Evolutionary conservation across 805 yeast species (phyloP).

Genomic region (Yarrowia hollandica): DNA sequence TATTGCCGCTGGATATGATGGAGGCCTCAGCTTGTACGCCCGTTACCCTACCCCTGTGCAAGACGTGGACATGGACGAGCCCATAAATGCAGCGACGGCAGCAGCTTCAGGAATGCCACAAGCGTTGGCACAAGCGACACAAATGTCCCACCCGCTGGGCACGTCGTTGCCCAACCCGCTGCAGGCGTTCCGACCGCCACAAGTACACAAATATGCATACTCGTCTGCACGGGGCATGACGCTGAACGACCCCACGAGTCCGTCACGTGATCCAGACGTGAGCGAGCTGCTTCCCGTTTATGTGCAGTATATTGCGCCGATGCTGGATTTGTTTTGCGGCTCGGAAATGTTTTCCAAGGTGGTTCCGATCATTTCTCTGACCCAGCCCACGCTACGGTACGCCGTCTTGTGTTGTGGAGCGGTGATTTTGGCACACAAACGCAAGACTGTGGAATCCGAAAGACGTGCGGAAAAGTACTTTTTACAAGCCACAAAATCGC

Average conservation of each 20-base stretch:
- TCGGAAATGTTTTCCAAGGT: slow-evolving; percentile 26
- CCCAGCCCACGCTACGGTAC: background rate
- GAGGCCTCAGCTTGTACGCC: background rate
- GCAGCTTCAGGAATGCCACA: background rate
- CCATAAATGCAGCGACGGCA: background rate
- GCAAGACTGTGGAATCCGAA: background rate
- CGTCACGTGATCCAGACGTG: slow-evolving; percentile 1
- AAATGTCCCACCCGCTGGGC: background rate
- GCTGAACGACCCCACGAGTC: slow-evolving; percentile 12
- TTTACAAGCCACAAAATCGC: slow-evolving; percentile 13
- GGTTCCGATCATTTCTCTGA: slow-evolving; percentile 5
- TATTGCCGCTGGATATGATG: slow-evolving; percentile 16
- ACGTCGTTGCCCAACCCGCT: background rate
- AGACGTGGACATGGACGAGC: slow-evolving; percentile 6
- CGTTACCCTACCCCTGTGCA: background rate
- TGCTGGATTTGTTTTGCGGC: slow-evolving; percentile 18
- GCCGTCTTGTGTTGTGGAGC: slow-evolving; percentile 7
- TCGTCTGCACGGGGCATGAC: slow-evolving; percentile 15
- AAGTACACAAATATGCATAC: slow-evolving; percentile 10
- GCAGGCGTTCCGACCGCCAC: background rate
- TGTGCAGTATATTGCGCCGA: slow-evolving; percentile 21
- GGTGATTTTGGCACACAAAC: slow-evolving; percentile 1
- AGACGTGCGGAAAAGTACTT: slow-evolving; percentile 10
- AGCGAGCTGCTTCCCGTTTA: slow-evolving; percentile 10
- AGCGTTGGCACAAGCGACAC: background rate